Base-by-base conservation (phyloP, 2,329 filamentous ascomycete genomes). In the Epichloe amarillans region DNA sequence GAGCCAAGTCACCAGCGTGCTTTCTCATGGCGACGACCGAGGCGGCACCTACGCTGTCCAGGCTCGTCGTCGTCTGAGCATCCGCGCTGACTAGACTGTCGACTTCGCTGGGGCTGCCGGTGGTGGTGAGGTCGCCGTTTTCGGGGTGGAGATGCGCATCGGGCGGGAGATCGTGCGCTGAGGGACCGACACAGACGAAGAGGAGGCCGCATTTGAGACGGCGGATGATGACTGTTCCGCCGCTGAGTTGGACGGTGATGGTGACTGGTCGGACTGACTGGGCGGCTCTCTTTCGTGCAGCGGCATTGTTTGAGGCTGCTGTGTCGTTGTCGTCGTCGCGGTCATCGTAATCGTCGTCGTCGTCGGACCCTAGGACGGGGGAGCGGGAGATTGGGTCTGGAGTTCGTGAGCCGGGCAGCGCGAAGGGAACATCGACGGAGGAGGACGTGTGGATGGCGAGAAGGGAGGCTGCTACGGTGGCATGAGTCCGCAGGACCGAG, bases 401-500 rank as follows among this genome's bases (percentile, higher is more conserved):
- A 46, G 62, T 58, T 56, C 62, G 54, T 50, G 66, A 61, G 49
- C 64, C 63, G 12, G 70, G 69, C 5, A 74, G 61, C 1, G 72
- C 68, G 12, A 69, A 66, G 37, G 69, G 64, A 5, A 76, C 64
- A 49, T 67, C 62, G 46, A 64, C 59, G 30, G 68, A 68, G 12
- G 69, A 67, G 23, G 69, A 66, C 40, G 73, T 69, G 64, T 83
- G 80, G 42, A 82, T 72, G 19, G 72, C 69, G 69, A 79, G 80
- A 19, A 83, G 72, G 5, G 76, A 80, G 52, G 78, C 77, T 41
- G 80, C 80, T 53, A 83, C 77, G 52, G 80, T 83, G 58, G 77
- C 77, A 62, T 83, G 79, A 10, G 76, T 79, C 59, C 80, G 79
- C 39, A 84, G 73, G 19, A 72, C 68, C 53, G 73, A 68, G 57